These are phyloP conservation scores for Durio zibethinus DNA, from an alignment of 345 rosid genomes.

Conservation along the genomic window DNA sequence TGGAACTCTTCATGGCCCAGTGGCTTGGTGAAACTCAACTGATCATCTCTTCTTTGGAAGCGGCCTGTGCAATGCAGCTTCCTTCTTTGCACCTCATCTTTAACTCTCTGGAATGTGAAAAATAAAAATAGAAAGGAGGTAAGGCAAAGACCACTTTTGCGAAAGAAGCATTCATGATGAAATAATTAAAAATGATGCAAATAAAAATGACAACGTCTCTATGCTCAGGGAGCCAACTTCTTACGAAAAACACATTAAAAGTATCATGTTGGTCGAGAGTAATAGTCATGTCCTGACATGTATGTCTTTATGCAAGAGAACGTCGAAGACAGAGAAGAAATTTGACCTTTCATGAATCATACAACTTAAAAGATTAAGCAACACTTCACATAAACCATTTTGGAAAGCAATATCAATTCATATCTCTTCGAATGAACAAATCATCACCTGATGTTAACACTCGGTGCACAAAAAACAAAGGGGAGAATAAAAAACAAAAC, in stretches of 20 bases:
- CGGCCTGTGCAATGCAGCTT: constrained; percentile 33
- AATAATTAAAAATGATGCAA: background rate
- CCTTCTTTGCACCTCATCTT: constrained; percentile 69
- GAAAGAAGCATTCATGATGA: background rate
- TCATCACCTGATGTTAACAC: background rate
- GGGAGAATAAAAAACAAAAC: too few species aligned
- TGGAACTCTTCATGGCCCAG: constrained; percentile 66
- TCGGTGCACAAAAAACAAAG: background rate
- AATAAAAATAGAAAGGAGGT: background rate
- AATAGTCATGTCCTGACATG: background rate
- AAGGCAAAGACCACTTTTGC: background rate
- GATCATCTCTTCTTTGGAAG: constrained; percentile 27
- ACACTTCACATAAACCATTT: background rate
- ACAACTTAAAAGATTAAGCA: background rate
- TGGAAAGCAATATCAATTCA: background rate
- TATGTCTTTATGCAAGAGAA: background rate
- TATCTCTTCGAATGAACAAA: background rate
- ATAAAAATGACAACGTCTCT: too few species aligned
- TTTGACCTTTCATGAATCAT: background rate
- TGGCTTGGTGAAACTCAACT: constrained; percentile 33
- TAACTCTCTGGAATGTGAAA: constrained; percentile 55
- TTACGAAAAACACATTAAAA: background rate
- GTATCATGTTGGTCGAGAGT: background rate
- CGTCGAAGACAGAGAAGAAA: background rate
- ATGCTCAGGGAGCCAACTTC: background rate